Base-by-base conservation (phyloP, 2,329 filamentous ascomycete genomes). In the Calonectria henricotiae region DNA sequence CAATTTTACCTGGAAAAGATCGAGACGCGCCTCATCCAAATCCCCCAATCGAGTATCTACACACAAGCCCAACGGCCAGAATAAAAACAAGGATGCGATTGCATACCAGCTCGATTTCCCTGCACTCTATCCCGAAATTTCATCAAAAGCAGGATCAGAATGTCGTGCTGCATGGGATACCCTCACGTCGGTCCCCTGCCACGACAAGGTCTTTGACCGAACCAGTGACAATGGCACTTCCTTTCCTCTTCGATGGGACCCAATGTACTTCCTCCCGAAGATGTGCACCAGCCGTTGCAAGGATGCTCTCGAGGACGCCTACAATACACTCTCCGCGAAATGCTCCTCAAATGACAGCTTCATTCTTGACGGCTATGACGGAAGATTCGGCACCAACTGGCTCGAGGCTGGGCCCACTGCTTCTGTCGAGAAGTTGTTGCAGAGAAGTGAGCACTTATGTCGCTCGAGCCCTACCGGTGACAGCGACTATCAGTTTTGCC, bases 121-220 rank as follows among this genome's bases (percentile, higher is more conserved):
- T 47, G 30, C 12, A n/a, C 65, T 67, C 17, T 67, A 67, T 43
- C 65, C 65, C 12, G 46, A 44, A 12, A 62, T 67, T n/a, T 25
- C 65, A 23, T 62, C 58, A 3, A 25, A 55, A 27, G 35, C 44
- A 3, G 43, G 35, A 7, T 61, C 55, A n/a, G 44, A 62, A 44
- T 67, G 65, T 8, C 65, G 55, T 13, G 43, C 55, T 15, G 44
- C 54, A 3, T 67, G 65, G 65, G n/a, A 67, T 44, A n/a, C 25
- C 9, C 55, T 67, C 12, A 44, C 35, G 1, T 32, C 30, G 2
- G 44, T 67, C 9, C 65, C 44, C 7, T 67, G 65, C 25, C 65
- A 67, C 37, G 65, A 62, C 65, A 67, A 62, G 20, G 4, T 67
- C 17, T 67, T 67, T 39, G 35, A 54, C 30, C 55, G 65, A 35